Evolutionary conservation across 805 yeast species (phyloP), one percentile per base, ranked within the genome.

Genomic region (Wickerhamiella qilinensis): DNA sequence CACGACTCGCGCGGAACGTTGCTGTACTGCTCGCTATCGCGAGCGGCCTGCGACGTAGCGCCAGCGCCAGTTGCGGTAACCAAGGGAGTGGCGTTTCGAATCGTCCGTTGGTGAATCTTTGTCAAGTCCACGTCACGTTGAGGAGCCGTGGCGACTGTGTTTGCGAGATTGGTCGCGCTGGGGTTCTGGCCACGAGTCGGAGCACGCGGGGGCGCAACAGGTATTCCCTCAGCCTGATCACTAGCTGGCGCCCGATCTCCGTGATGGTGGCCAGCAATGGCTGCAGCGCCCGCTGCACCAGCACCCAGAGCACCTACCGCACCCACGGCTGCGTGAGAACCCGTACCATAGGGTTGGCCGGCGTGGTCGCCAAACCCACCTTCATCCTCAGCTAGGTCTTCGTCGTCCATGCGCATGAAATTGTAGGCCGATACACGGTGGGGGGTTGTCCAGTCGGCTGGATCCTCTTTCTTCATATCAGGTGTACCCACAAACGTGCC

Each of bases 1-100:
- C 86, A 78, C 4, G 77, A 77, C 50, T 59, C 68, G 51, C 69
- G 47, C 6, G 63, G 63, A 48, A 65, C 56, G 34, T 46, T 53
- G 22, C 48, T 50, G 18, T 49, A 42, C n/a, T 53, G 53, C 8
- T 49, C 48, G n/a, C 17, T 30, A 9, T 22, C 38, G 18, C 20
- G 18, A 4, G 24, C 36, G n/a, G 42, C 42, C 1, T 4, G 24
- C 21, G 33, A 9, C 12, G 38, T 36, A n/a, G 28, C 33, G 2
- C 38, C 38, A 19, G 28, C 34, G 16, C 34, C 40, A 20, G 14
- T 29, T 19, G 22, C 43, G 14, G 33, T 25, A n/a, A n/a, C 14
- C n/a, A 32, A 11, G 12, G 35, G 35, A 4, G 35, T 32, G 12
- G 35, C 24, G 25, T 32, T 32, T 6, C 24, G 24, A 11, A 19